Conservation (phyloP, 129 eudicot species). For the Flaveria sonorensis region DNA sequence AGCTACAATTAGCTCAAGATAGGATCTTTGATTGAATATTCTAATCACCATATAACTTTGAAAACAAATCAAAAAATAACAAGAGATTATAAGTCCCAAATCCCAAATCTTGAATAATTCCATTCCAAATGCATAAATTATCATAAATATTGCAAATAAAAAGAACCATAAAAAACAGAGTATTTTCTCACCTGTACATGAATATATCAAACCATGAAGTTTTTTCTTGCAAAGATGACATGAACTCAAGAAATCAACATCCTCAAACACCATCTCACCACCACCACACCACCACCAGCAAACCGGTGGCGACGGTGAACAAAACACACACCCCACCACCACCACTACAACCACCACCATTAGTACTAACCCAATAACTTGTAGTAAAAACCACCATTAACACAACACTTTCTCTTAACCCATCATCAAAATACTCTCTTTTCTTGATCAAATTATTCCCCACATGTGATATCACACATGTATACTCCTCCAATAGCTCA, state of each 20-base stretch:
- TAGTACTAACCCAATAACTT: conserved; percentile 34
- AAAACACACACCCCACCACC: conserved; percentile 30
- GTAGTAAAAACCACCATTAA: conserved; percentile 13
- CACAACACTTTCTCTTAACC: conserved; percentile 25
- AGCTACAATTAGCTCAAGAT: conserved; percentile 7
- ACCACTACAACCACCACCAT: conserved; percentile 2
- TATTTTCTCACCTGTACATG: conserved; percentile 67
- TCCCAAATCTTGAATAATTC: background rate
- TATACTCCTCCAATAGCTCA: conserved; percentile 75
- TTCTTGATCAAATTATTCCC: conserved; percentile 66
- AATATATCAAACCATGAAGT: conserved; percentile 83
- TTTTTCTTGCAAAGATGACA: conserved; percentile 69
- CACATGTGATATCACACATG: conserved; percentile 72
- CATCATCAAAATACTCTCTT: conserved; percentile 71
- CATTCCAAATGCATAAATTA: conserved; percentile 15
- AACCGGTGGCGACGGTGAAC: conserved; percentile 42
- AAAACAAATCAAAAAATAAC: conserved; percentile 17
- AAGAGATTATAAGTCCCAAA: background rate
- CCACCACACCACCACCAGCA: background rate
- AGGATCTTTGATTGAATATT: conserved; percentile 1
- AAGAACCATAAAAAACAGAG: background rate
- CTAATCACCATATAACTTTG: conserved; percentile 11
- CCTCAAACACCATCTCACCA: conserved; percentile 43
- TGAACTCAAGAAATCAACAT: conserved; percentile 57
- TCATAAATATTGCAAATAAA: background rate